Evolutionary conservation across 257 asterid genomes (phyloP), one percentile per base, ranked within the genome.

Genomic region (Solanum bulbocastanum): DNA sequence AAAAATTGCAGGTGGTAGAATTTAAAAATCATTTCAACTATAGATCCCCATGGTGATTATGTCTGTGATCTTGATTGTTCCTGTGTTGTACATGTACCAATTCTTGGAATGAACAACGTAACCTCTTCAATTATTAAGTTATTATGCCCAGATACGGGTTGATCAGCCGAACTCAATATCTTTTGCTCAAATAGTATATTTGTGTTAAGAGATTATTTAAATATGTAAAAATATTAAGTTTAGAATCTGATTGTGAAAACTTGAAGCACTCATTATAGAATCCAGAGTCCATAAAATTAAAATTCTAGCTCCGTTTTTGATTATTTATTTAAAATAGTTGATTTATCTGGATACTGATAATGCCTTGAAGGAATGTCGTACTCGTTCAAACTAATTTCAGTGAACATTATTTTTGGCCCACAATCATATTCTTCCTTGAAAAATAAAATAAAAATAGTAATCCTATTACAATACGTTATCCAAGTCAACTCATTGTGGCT

Each of bases 121-220:
- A 12, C 11, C 23, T 7, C 22, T 30, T 32, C n/a, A 69, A 15
- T 18, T 32, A 32, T 32, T 18, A 33, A 71, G n/a, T 71, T 30
- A 25, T 25, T 65, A 58, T 20, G 66, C 4, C 66, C n/a, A 22
- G 0, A 20, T 58, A 58, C 11, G 13, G 25, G 25, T 58, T 20
- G 16, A 44, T 44, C 32, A 1, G 0, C 0, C 16, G 1, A 62
- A 62, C 15, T n/a, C 15, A 62, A 6, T n/a, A 62, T 6, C 3
- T 2, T 62, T 62, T 62, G 32, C 32, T 62, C 15, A 23, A 62
- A 23, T 22, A 56, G 5, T 62, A 10, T 62, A 10, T 60, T 23
- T 62, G 71, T 62, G 32, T n/a, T n/a, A 62, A 62, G 27, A 62
- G 71, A 62, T n/a, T 4, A 3, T 0, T 62, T 23, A 62, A 62